phyloP scores from a whole-genome alignment of 129 eudicot species.

The Chrysanthemum lavandulifolium region DNA sequence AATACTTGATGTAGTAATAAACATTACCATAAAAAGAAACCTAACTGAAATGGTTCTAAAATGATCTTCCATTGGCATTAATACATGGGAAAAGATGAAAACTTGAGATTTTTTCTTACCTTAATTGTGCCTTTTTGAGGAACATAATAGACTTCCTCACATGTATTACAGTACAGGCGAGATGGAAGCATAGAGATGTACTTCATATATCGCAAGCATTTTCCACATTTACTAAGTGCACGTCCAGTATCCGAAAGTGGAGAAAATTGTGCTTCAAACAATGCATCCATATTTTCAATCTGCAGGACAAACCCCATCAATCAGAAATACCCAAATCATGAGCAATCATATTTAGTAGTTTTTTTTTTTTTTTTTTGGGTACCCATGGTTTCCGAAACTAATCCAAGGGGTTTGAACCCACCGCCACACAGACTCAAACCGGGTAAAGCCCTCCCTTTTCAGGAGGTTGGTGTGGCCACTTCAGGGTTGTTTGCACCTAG shows the following conservation, averaged over 20 bases:
- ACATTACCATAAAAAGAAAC: too few species aligned
- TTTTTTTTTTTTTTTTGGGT: too few species aligned
- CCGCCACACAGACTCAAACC: too few species aligned
- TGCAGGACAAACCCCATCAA: slow-evolving; percentile 34
- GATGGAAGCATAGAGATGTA: slow-evolving; percentile 74
- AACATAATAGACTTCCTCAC: slow-evolving; percentile 92
- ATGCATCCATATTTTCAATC: slow-evolving; percentile 92
- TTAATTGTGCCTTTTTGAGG: slow-evolving; percentile 90
- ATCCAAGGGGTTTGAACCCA: too few species aligned
- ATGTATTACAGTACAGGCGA: slow-evolving; percentile 80
- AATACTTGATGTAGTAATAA: too few species aligned
- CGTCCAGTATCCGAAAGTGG: slow-evolving; percentile 88
- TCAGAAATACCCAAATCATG: not conserved
- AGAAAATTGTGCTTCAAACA: slow-evolving; percentile 96
- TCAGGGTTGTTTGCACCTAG: too few species aligned
- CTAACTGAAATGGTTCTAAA: not conserved
- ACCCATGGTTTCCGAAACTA: too few species aligned
- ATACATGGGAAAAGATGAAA: not conserved
- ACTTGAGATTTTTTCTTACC: slow-evolving; percentile 31
- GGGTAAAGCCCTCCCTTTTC: too few species aligned
- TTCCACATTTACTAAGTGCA: slow-evolving; percentile 85
- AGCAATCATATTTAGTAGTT: not conserved
- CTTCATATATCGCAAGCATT: slow-evolving; percentile 92
- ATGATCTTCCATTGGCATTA: not conserved
- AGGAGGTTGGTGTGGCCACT: too few species aligned